Conservation (phyloP, 768 basidiomycete species). For the Lactarius psammicola region DNA sequence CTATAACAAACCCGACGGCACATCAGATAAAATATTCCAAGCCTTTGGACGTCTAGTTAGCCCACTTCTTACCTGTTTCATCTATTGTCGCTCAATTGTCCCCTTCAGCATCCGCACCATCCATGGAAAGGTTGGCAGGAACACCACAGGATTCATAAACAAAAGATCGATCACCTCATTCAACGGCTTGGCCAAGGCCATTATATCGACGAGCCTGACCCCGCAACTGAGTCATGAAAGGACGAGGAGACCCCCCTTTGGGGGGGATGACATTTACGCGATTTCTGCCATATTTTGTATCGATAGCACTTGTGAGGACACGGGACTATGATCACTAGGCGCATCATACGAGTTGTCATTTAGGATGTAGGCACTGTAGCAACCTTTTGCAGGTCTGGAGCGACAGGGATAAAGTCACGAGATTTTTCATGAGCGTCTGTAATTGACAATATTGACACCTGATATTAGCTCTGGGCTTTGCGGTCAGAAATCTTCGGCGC, state of each 20-base stretch:
- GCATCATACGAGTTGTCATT: neutral
- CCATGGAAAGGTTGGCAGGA: conserved; percentile 97
- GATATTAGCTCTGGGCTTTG: neutral
- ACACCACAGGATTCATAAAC: conserved; percentile 84
- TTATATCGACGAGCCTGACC: conserved; percentile 40
- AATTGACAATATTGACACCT: neutral
- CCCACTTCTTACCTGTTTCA: conserved; percentile 14
- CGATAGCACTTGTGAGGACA: conserved; percentile 21
- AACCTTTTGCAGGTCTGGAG: neutral
- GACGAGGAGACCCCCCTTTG: neutral
- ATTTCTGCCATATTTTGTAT: conserved; percentile 21
- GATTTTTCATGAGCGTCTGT: neutral
- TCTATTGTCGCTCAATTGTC: conserved; percentile 4
- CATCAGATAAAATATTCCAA: conserved; percentile 83
- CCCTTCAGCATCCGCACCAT: conserved; percentile 72
- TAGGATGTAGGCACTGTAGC: neutral
- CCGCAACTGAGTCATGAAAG: conserved; percentile 21
- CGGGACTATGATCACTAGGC: conserved; percentile 1
- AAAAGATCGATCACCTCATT: conserved; percentile 80
- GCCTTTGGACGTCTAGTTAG: conserved; percentile 68
- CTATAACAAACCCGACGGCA: conserved; percentile 69
- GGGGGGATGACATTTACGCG: conserved; percentile 1
- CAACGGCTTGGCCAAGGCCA: conserved; percentile 59
- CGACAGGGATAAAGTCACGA: neutral
- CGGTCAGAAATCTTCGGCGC: neutral